phyloP scores from a whole-genome alignment of 2,329 filamentous ascomycete species.

The Fusarium tricinctum region DNA sequence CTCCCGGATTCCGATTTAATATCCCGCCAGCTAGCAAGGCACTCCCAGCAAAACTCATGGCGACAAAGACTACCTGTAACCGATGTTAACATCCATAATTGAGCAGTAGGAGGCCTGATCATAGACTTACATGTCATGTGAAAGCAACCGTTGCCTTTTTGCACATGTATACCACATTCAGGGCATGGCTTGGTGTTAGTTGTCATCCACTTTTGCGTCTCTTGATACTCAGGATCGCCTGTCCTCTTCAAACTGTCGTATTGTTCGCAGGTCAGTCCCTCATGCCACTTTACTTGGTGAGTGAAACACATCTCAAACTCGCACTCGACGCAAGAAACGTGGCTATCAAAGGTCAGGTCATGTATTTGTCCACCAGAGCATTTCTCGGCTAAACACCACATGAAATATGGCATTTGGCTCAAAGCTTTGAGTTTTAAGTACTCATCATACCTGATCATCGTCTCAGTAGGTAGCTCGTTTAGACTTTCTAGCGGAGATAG shows the following conservation, averaged over 20 bases:
- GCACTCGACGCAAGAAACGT: slow-evolving; percentile 19
- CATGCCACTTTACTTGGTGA: slow-evolving; percentile 26
- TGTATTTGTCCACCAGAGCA: slow-evolving; percentile 25
- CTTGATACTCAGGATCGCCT: slow-evolving; percentile 6
- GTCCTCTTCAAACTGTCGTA: slow-evolving; percentile 1
- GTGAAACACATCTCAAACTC: slow-evolving; percentile 24
- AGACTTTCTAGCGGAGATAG: background rate
- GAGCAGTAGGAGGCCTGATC: background rate
- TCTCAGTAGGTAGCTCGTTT: background rate
- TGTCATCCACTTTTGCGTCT: slow-evolving; percentile 9
- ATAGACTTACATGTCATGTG: slow-evolving; percentile 27
- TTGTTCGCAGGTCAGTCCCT: slow-evolving; percentile 6
- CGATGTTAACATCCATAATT: background rate
- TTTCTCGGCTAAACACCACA: slow-evolving; percentile 18
- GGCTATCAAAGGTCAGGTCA: slow-evolving; percentile 7
- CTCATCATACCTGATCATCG: slow-evolving; percentile 17
- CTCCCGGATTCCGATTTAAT: slow-evolving; percentile 2
- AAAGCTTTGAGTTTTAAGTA: slow-evolving; percentile 23
- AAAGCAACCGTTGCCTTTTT: slow-evolving; percentile 24
- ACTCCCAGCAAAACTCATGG: slow-evolving; percentile 31
- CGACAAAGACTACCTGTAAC: slow-evolving; percentile 2
- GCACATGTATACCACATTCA: slow-evolving; percentile 8
- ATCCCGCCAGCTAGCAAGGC: slow-evolving; percentile 23
- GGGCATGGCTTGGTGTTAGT: slow-evolving; percentile 25
- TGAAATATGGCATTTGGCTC: slow-evolving; percentile 10